Evolutionary conservation across 2,329 filamentous ascomycete genomes (phyloP).

Genomic region (Graphium sp.): DNA sequence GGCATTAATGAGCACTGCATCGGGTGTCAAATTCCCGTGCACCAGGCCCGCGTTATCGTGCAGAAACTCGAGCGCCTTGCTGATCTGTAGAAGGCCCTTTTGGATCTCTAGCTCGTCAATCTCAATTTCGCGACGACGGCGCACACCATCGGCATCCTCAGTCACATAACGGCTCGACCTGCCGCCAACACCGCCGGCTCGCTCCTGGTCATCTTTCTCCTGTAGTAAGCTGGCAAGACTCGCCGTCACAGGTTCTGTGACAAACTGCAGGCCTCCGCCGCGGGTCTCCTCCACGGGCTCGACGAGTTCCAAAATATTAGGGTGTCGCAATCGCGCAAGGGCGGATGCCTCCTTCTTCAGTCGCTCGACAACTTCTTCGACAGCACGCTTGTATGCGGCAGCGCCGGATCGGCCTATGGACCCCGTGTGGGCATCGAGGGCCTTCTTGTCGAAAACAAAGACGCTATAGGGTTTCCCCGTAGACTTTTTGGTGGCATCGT

Average conservation of each 20-base stretch:
- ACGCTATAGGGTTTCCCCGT: constrained; percentile 79
- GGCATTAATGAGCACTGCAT: constrained; percentile 83
- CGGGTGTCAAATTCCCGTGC: constrained; percentile 86
- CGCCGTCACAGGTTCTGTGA: constrained; percentile 78
- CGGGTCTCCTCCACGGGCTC: constrained; percentile 93
- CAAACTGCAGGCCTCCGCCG: constrained; percentile 84
- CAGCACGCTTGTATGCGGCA: constrained; percentile 57
- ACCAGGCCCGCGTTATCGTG: constrained; percentile 90
- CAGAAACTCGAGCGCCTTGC: constrained; percentile 85
- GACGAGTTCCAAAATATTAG: constrained; percentile 78
- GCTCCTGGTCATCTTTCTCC: constrained; percentile 82
- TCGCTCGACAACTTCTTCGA: constrained; percentile 82
- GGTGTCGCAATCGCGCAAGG: constrained; percentile 75
- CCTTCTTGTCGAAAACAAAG: constrained; percentile 87
- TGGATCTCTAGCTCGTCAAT: constrained; percentile 97
- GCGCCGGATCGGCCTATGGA: constrained; percentile 26
- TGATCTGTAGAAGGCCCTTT: constrained; percentile 84
- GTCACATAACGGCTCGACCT: constrained; percentile 65
- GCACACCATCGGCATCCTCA: constrained; percentile 59
- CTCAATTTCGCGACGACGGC: constrained; percentile 65
- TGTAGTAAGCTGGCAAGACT: constrained; percentile 69
- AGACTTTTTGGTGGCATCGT: constrained; percentile 92
- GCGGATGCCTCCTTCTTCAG: constrained; percentile 84
- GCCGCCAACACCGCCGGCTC: constrained; percentile 47
- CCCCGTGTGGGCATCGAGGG: constrained; percentile 43